These are phyloP conservation scores for Apophysomyces sp. DNA, from an alignment of 371 early-diverging fungal genomes.

Conservation along the genomic window DNA sequence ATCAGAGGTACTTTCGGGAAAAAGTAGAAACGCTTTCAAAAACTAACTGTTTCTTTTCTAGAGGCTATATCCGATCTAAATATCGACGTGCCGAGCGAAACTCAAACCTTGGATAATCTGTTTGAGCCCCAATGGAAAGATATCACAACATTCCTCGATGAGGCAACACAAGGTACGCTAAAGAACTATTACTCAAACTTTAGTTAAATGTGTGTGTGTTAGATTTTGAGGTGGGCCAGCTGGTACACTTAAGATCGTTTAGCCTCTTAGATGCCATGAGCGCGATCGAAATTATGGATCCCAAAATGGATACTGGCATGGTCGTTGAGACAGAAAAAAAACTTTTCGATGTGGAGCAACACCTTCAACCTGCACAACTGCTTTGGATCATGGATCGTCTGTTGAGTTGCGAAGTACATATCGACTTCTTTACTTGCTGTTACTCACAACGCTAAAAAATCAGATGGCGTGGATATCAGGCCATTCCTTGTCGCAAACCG, in stretches of 20 bases:
- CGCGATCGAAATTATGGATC: constrained; percentile 84
- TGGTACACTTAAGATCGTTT: constrained; percentile 61
- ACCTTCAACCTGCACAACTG: constrained; percentile 42
- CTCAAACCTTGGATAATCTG: not conserved
- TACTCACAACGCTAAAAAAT: not conserved
- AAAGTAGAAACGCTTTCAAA: not conserved
- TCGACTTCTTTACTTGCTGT: not conserved
- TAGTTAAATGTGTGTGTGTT: not conserved
- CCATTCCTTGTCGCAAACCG: constrained; percentile 69
- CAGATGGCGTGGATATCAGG: constrained; percentile 79
- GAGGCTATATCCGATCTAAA: constrained; percentile 26
- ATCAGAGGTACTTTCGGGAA: constrained; percentile 10
- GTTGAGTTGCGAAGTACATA: constrained; percentile 58
- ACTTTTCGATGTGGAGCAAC: constrained; percentile 43
- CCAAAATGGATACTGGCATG: constrained; percentile 83
- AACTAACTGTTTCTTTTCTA: not conserved
- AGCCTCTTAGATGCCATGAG: constrained; percentile 77
- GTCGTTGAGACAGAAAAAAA: constrained; percentile 31
- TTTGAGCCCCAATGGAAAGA: constrained; percentile 48
- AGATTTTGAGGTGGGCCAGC: constrained; percentile 68
- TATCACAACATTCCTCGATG: constrained; percentile 52
- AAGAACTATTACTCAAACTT: not conserved
- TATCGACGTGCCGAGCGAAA: constrained; percentile 13
- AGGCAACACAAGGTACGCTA: constrained; percentile 51
- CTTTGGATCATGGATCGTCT: constrained; percentile 70